Evolutionary conservation across 1,139 yeast genomes (phyloP), one percentile per base, ranked within the genome.

Genomic region (Citeromyces siamensis): DNA sequence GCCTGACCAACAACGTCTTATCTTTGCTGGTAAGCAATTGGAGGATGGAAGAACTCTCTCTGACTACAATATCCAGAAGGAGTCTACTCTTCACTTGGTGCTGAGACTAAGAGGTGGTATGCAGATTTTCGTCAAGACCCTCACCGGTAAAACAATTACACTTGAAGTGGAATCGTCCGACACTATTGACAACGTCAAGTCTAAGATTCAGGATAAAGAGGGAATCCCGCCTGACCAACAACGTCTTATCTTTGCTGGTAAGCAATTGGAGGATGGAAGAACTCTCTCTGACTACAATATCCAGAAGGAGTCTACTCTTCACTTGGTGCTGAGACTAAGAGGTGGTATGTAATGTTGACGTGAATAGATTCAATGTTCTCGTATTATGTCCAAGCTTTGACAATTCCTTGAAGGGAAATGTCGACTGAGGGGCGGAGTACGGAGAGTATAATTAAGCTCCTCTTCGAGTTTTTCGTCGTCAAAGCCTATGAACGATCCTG

Each of bases 51-150:
- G 97, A 78, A 88, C 97, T 54, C 77, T 90, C 59, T 81, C 95
- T 56, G 98, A 90, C 79, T 90, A 90, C 95, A 88, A 88, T 93
- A 90, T 90, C 75, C 96, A 88, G 76, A 88, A 90, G 85, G 98
- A 90, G 76, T 88, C 97, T 51, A 90, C 97, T 54, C 70, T 90
- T 53, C 96, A 90, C 73, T 80, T 90, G 70, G 97, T 90, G 62
- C 75, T 90, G 52, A 86, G 97, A 79, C 84, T 90, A 68, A 84
- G 97, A 79, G 97, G 97, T 82, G 95, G 95, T 76, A 20, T 23
- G 28, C 96, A 88, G 75, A 86, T 88, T 74, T 90, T 90, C 74
- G 96, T 90, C 72, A 88, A 88, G 74, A 88, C 97, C 70, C 75
- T 88, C 63, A 86, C 97, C 53, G 97, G 97, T 71, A 90, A 88